Evolutionary conservation across 306 rosid genomes (phyloP).

Genomic region (Acacia acuminata): DNA sequence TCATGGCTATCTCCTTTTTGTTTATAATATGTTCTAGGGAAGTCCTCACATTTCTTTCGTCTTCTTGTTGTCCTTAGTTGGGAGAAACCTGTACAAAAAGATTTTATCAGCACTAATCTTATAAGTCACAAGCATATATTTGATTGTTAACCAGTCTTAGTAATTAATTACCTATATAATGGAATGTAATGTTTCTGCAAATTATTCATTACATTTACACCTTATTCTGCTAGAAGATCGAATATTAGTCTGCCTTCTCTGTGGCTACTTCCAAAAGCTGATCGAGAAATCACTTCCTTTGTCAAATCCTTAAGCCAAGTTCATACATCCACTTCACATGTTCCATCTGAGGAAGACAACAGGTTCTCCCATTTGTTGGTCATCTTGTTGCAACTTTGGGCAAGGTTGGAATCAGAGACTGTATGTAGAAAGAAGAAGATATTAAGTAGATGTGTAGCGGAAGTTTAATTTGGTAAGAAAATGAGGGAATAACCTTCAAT

Average conservation of each 20-base stretch:
- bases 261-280: neutral
- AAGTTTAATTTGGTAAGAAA: neutral
- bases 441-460: neutral
- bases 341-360: conserved; percentile 1
- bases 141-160: neutral
- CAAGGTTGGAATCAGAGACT: neutral
- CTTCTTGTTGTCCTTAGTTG: neutral
- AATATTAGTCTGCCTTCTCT: conserved; percentile 35
- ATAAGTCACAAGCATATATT: neutral
- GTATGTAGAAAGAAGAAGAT: neutral
- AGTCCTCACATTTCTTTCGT: neutral
- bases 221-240: conserved; percentile 23
- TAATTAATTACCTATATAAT: conserved; percentile 17
- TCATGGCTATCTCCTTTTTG: conserved; percentile 40
- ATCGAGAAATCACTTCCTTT: neutral
- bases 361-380: neutral
- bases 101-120: neutral
- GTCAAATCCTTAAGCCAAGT: neutral
- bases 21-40: neutral
- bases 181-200: conserved; percentile 1
- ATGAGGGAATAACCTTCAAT: conserved; percentile 43
- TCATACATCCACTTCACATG: conserved; percentile 28
- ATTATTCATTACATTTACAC: neutral
- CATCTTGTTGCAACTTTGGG: neutral
- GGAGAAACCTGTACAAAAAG: neutral